A percentile compares a stretch with the other conserved stretches of the same genome.
Evolutionary conservation across 176 grass and related monocot species (phyloP).

Genomic region (Tillandsia fasciculata): DNA sequence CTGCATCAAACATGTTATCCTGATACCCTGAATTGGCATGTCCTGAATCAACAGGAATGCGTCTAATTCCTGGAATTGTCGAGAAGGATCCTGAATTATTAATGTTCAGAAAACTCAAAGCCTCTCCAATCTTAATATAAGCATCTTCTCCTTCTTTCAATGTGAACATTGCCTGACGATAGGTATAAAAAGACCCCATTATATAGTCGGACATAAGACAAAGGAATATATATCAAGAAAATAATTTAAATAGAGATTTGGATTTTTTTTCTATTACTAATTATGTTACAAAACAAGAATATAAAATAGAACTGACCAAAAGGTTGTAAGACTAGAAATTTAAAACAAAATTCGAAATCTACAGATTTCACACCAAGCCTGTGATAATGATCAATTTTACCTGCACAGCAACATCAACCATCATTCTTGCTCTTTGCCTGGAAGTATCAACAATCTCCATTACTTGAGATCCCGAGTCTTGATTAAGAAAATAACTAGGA

Average conservation of each 20-base stretch:
- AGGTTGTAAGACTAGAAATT: neutral
- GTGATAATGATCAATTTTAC: constrained; percentile 24
- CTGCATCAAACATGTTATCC: constrained; percentile 29
- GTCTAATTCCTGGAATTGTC: constrained; percentile 56
- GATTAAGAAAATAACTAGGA: constrained; percentile 43
- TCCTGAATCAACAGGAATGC: constrained; percentile 61
- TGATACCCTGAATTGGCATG: constrained; percentile 47
- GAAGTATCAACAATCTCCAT: constrained; percentile 85
- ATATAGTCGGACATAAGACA: neutral
- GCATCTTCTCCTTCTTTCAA: constrained; percentile 63
- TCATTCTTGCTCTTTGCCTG: constrained; percentile 61
- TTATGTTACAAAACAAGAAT: too few relatives aligned
- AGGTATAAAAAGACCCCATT: neutral
- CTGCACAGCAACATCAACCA: constrained; percentile 94
- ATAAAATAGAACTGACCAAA: neutral
- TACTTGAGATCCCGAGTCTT: constrained; percentile 82
- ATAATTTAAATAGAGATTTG: neutral
- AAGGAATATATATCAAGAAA: neutral
- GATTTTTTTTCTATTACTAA: neutral
- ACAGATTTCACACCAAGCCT: neutral
- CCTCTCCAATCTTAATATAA: constrained; percentile 70
- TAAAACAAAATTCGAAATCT: neutral
- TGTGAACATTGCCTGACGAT: constrained; percentile 61
- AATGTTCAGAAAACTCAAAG: constrained; percentile 48
- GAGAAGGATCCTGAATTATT: constrained; percentile 50